phyloP scores from a whole-genome alignment of 2,329 filamentous ascomycete genomes.

The Penicillium griseofulvum region DNA sequence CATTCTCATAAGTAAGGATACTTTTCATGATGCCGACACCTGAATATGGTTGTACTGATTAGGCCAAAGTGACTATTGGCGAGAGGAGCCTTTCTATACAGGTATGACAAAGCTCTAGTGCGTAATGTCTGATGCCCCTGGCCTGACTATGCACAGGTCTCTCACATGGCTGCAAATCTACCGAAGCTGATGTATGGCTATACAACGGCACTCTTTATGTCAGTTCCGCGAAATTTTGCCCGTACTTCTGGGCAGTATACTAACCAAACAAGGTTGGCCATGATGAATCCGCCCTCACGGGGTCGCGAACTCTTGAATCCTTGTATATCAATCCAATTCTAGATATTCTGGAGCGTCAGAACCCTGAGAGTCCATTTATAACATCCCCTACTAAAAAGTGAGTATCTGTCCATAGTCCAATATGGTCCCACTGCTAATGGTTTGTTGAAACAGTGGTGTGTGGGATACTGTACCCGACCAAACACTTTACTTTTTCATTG shows the following conservation, averaged over 20 bases:
- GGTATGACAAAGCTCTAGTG: slow-evolving; percentile 38
- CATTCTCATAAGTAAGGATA: slow-evolving; percentile 43
- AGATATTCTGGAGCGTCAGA: slow-evolving; percentile 55
- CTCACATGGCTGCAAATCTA: slow-evolving; percentile 55
- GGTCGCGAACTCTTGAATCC: slow-evolving; percentile 53
- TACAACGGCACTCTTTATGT: slow-evolving; percentile 56
- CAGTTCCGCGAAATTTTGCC: slow-evolving; percentile 13
- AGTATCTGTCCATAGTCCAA: slow-evolving; percentile 5
- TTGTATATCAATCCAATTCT: slow-evolving; percentile 62
- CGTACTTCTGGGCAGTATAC: neutral
- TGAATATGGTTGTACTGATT: slow-evolving; percentile 3
- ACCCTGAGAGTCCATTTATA: slow-evolving; percentile 53
- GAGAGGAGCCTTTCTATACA: slow-evolving; percentile 47
- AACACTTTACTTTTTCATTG: slow-evolving; percentile 64
- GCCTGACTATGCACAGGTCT: slow-evolving; percentile 43
- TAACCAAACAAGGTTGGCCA: slow-evolving; percentile 52
- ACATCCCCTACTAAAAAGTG: slow-evolving; percentile 50
- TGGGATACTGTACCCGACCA: slow-evolving; percentile 57
- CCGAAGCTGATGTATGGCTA: slow-evolving; percentile 63
- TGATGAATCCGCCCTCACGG: slow-evolving; percentile 51
- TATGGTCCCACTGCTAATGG: neutral
- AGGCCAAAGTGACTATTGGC: slow-evolving; percentile 56
- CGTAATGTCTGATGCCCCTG: slow-evolving; percentile 8
- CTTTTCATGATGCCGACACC: neutral
- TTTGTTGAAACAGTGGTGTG: slow-evolving; percentile 47